Evolutionary conservation across 2,329 filamentous ascomycete species (phyloP).

Genomic region (Fusarium napiforme): DNA sequence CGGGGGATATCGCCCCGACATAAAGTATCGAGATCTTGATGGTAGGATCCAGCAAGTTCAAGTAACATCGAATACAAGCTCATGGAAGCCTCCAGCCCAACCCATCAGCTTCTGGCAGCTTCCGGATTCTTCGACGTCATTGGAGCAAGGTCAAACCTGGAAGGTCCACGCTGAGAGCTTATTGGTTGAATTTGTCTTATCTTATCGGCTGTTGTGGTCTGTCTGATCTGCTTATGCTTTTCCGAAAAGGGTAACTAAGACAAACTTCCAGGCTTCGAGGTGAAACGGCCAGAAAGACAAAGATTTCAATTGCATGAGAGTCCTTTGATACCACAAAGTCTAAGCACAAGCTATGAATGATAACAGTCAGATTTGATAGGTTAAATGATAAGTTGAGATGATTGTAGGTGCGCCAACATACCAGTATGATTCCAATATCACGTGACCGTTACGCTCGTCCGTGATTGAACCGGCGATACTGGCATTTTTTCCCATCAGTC

Average conservation of each 20-base stretch:
- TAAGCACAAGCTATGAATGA: not conserved
- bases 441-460: constrained; percentile 33
- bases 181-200: constrained; percentile 37
- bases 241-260: not conserved
- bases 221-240: not conserved
- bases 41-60: constrained; percentile 41
- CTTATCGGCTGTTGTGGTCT: constrained; percentile 36
- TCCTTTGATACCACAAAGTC: not conserved
- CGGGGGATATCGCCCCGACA: constrained; percentile 26
- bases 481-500: constrained; percentile 33
- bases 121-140: constrained; percentile 51
- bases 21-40: constrained; percentile 40
- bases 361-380: not conserved
- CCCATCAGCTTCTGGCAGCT: constrained; percentile 44
- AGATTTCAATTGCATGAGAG: not conserved
- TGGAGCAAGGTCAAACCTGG: constrained; percentile 33
- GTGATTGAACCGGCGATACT: constrained; percentile 31
- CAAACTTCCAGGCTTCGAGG: constrained; percentile 4
- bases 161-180: not conserved
- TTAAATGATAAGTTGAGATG: not conserved
- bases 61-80: constrained; percentile 40
- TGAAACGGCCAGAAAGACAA: not conserved
- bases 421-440: constrained; percentile 4
- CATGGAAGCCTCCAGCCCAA: constrained; percentile 46
- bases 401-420: not conserved